Base-by-base conservation (phyloP, 257 asterid species). In the Ballota nigra region DNA sequence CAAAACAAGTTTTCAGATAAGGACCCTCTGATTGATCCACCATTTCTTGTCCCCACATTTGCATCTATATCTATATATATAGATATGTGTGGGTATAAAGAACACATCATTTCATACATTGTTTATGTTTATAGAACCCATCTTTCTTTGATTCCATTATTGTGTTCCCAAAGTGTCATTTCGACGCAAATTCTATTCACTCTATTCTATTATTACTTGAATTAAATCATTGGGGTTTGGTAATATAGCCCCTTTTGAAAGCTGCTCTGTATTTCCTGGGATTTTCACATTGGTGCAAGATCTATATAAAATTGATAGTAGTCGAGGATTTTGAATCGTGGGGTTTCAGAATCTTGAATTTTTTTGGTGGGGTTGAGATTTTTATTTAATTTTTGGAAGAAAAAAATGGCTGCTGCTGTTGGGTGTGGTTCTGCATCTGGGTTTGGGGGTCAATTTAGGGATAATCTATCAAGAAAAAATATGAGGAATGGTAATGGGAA, bases 331-430 rank as follows among this genome's bases (percentile, higher is more conserved):
- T 62, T 47, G 66, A 33, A 70, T 77, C 26, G 68, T 55, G 73
- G 73, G 76, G 31, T 77, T 71, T 72, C 41, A 6, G 19, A 8
- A 55, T 76, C 55, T 76, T 55, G 78, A 34, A 22, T 3, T 23
- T 34, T 45, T 51, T 60, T 49, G 23, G 47, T 47, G 29, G n/a
- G 53, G 24, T 51, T 36, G 56, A 10, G 62, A 19, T 52, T 59
- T 75, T 75, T 20, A 43, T 43, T 12, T 40, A 12, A 22, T 6
- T 31, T 15, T 5, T 6, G 3, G 34, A 26, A 3, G 6, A 13
- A 51, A 26, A 33, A 33, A 73, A 92, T 92, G 98, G 90, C 87
- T 63, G 68, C 83, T 49, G 63, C 83, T 76, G 80, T 81, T 70
- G 86, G 84, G 9, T 82, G 82, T 76, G 83, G 86, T n/a, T 82